phyloP scores from a whole-genome alignment of 2,329 filamentous ascomycete species.

The Penicillium sp. region DNA sequence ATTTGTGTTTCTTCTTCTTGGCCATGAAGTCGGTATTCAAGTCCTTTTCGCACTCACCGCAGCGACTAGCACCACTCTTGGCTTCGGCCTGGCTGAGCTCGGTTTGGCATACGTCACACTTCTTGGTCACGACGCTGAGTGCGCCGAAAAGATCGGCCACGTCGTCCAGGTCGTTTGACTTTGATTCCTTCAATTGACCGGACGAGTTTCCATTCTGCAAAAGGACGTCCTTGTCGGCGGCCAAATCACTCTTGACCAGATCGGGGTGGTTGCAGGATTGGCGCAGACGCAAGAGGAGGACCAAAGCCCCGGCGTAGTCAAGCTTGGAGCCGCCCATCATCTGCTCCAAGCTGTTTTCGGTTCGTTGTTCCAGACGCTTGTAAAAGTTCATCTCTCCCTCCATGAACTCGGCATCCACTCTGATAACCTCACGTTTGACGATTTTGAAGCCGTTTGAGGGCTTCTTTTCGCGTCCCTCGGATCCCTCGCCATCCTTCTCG shows the following conservation, averaged over 20 bases:
- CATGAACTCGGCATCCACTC: conserved; percentile 73
- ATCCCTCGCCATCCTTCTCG: conserved; percentile 63
- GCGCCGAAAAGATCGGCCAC: conserved; percentile 84
- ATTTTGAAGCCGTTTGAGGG: conserved; percentile 76
- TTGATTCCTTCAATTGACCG: conserved; percentile 51
- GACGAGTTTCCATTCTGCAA: conserved; percentile 57
- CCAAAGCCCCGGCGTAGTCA: conserved; percentile 91
- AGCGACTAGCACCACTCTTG: conserved; percentile 56
- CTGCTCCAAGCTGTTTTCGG: conserved; percentile 79
- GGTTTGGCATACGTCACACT: conserved; percentile 79
- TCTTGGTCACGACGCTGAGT: conserved; percentile 72
- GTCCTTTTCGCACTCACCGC: conserved; percentile 72
- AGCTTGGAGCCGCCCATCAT: conserved; percentile 80
- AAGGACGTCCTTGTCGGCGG: conserved; percentile 82
- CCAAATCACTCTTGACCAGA: conserved; percentile 79
- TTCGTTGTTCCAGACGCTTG: conserved; percentile 74
- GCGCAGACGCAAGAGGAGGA: conserved; percentile 81
- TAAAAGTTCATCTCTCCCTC: conserved; percentile 83
- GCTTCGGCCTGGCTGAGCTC: conserved; percentile 61
- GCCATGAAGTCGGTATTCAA: conserved; percentile 57
- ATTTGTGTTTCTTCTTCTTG: conserved; percentile 46
- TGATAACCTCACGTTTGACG: conserved; percentile 83
- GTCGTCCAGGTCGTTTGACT: conserved; percentile 68
- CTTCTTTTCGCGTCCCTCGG: conserved; percentile 50
- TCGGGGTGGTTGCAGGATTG: conserved; percentile 95